These are phyloP conservation scores for Filobasidium wieringae DNA, from an alignment of 768 basidiomycete genomes.

Conservation along the genomic window DNA sequence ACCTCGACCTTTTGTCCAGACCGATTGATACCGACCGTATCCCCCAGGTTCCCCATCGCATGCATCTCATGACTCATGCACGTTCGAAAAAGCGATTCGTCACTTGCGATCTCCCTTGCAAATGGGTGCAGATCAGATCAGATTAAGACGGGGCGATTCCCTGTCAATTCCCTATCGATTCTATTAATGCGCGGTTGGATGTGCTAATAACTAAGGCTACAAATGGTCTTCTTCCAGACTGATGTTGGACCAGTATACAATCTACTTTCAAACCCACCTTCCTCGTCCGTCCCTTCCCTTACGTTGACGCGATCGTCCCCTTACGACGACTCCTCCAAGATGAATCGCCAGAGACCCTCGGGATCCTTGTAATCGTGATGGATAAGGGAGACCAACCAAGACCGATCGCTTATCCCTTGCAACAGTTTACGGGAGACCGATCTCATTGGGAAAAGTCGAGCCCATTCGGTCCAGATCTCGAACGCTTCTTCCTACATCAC, in stretches of 20 bases:
- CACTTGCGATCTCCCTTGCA: too few relatives aligned
- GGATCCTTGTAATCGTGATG: conserved; percentile 83
- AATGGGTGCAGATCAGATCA: too few relatives aligned
- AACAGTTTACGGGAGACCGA: conserved; percentile 64
- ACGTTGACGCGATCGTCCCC: not conserved
- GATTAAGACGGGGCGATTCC: too few relatives aligned
- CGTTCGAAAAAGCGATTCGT: too few relatives aligned
- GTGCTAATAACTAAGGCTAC: too few relatives aligned
- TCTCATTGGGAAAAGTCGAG: conserved; percentile 64
- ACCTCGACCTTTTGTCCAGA: too few relatives aligned
- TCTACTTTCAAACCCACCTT: not conserved
- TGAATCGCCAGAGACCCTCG: conserved; percentile 71
- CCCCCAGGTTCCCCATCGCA: too few relatives aligned
- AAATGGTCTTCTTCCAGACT: too few relatives aligned
- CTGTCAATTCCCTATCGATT: too few relatives aligned
- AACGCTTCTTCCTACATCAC: conserved; percentile 77
- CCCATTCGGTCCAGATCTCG: conserved; percentile 91
- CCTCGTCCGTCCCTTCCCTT: not conserved
- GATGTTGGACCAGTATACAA: not conserved
- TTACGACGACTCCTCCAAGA: conserved; percentile 42
- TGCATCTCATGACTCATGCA: too few relatives aligned
- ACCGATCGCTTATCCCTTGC: conserved; percentile 54
- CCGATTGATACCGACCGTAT: too few relatives aligned
- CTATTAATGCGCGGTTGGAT: too few relatives aligned
- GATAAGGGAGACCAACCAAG: conserved; percentile 84